Evolutionary conservation across 2,329 filamentous ascomycete genomes (phyloP).

Genomic region (Ustilaginoidea virens): DNA sequence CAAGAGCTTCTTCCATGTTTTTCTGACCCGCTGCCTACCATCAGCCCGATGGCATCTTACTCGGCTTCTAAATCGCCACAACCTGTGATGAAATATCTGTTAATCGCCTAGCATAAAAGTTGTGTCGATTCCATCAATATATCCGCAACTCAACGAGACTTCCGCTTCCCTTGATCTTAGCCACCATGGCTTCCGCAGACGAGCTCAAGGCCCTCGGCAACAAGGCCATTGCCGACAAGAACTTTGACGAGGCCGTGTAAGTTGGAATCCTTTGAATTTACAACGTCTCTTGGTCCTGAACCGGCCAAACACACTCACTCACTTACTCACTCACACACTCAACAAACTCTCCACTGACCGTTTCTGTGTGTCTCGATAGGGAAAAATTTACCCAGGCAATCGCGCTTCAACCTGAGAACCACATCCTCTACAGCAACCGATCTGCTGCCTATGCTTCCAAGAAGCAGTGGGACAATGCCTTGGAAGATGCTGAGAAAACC

Average conservation of each 20-base stretch:
- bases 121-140: neutral
- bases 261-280: conserved; percentile 20
- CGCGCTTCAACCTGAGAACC: conserved; percentile 71
- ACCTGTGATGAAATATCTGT: no score
- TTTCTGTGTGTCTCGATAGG: conserved; percentile 29
- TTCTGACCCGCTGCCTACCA: no score
- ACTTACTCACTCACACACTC: no score
- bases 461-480: conserved; percentile 69
- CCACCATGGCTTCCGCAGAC: conserved; percentile 43
- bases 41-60: no score
- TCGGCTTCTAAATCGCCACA: no score
- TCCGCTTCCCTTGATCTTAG: conserved; percentile 3
- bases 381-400: conserved; percentile 93
- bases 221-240: conserved; percentile 95
- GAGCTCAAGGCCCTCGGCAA: conserved; percentile 96
- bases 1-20: conserved; percentile 12
- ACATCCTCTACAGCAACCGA: conserved; percentile 96
- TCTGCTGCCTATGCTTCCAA: conserved; percentile 81
- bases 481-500: conserved; percentile 85
- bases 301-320: no score
- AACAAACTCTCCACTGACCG: no score
- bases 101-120: neutral
- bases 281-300: neutral
- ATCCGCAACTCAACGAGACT: neutral
- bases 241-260: conserved; percentile 91